Base-by-base conservation (phyloP, 805 yeast species). In the Wickerhamomyces silvicola region DNA sequence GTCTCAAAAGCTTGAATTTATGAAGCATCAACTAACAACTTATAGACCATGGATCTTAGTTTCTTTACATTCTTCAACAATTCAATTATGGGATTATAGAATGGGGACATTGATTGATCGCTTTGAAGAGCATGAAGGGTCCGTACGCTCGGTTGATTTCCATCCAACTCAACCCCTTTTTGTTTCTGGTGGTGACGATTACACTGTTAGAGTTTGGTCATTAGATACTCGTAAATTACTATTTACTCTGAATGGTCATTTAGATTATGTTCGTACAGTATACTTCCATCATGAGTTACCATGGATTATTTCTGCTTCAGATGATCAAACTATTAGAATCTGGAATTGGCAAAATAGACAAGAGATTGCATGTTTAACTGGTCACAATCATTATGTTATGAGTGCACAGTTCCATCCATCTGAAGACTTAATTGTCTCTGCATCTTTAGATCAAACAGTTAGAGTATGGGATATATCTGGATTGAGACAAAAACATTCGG, bases 301-400 rank as follows among this genome's bases (percentile, higher is more conserved):
- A 7, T 92, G 98, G 98, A 83, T 92, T 54, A 76, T 92, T 38
- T 81, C 96, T 17, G 79, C 92, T 39, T 85, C 96, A 27, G 99
- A 92, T 61, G 99, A 92, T 67, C 98, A 92, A 64, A 92, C 99
- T 20, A 87, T 94, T 44, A 75, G 99, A 57, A 90, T 92, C 45
- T 92, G 99, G 99, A 94, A 92, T 64, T 92, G 98, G 98, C 98
- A 94, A 67, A 88, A 88, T 58, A 78, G 98, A 48, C 90, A 87
- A 57, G 97, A 92, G 52, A 82, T 92, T 52, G 97, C 97, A 8
- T 86, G 96, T 52, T 66, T 92, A 46, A 90, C 98, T 7, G 98
- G 99, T 41, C 99, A 92, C 61, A 88, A 86, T 62, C 98, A 92
- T 64, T 92, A 94, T 60, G 97, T 92, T 35, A 85, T 92, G 92